Conservation (phyloP, 1,139 yeast genomes). For the Trichomonascaceae sp. region DNA sequence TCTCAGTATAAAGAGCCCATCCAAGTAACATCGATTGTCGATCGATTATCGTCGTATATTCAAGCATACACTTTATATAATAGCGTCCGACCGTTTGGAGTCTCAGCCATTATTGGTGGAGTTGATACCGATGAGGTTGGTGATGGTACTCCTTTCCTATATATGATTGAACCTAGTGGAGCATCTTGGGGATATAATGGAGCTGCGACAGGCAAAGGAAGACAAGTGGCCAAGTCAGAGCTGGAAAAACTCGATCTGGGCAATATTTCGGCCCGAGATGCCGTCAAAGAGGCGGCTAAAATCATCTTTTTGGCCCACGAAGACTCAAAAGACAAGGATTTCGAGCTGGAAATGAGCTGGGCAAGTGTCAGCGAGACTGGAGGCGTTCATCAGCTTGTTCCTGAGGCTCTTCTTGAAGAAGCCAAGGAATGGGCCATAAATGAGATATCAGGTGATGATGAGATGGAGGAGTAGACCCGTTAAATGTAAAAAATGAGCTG, state of each 20-base stretch:
- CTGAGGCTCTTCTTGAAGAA: slow-evolving; percentile 68
- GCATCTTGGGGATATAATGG: slow-evolving; percentile 96
- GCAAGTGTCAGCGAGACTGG: slow-evolving; percentile 65
- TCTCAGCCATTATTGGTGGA: slow-evolving; percentile 89
- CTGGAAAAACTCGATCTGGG: slow-evolving; percentile 81
- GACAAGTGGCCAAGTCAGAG: slow-evolving; percentile 94
- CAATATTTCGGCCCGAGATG: slow-evolving; percentile 66
- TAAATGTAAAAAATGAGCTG: not conserved
- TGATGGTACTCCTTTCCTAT: slow-evolving; percentile 67
- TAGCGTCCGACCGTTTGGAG: slow-evolving; percentile 96
- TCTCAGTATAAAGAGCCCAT: slow-evolving; percentile 70
- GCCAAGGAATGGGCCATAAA: slow-evolving; percentile 79
- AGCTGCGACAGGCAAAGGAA: slow-evolving; percentile 97
- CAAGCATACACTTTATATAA: slow-evolving; percentile 95
- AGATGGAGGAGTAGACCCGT: slow-evolving; percentile 36
- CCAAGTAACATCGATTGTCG: slow-evolving; percentile 76
- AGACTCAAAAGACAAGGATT: slow-evolving; percentile 95
- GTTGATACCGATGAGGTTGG: slow-evolving; percentile 55
- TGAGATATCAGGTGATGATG: slow-evolving; percentile 64
- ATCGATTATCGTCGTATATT: slow-evolving; percentile 83
- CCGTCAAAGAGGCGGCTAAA: slow-evolving; percentile 88
- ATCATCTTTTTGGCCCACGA: slow-evolving; percentile 93
- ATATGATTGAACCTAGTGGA: slow-evolving; percentile 98
- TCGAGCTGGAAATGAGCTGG: slow-evolving; percentile 94
- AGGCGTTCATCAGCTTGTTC: slow-evolving; percentile 77